Evolutionary conservation across 2,329 filamentous ascomycete genomes (phyloP), one percentile per base, ranked within the genome.

Genomic region (Paracoccidioides brasiliensis): DNA sequence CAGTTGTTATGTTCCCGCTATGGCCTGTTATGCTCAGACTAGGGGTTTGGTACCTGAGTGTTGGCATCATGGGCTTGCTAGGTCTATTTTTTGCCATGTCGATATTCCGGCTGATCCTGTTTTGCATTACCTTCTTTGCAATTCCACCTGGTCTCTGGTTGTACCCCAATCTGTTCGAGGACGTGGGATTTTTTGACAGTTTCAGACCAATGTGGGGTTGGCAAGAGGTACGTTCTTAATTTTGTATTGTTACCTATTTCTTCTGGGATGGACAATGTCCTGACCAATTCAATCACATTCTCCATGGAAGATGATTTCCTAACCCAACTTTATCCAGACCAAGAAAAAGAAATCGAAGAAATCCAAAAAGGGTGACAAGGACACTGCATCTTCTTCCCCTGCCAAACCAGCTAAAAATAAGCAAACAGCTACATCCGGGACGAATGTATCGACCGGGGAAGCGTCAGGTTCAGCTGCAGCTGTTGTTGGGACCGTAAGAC

Each of bases 1-100:
- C 87, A 12, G 77, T 96, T 30, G 90, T 98, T 58, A 82, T 96
- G 66, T 98, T 98, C 76, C 93, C 93, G 8, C 80, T 98, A 56
- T 98, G 93, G 93, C 93, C 93, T 1, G 80, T 95, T 59, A 83
- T 89, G 69, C 76, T 98, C 73, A 82, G 93, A 65, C 84, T 93
- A 64, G 93, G 91, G 54, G 93, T 97, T 51, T 98, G 95, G 87
- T 97, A 98, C 71, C 78, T 97, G 44, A 93, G 87, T 70, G 95
- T 95, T 83, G 91, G 85, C 57, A 86, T 95, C 80, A 79, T 98
- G 61, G 86, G 88, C 45, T 77, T 97, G 35, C 81, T 98, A 48
- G 93, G 88, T 55, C 75, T 95, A 52, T 98, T 98, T 82, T 97
- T 98, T 72, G 82, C 83, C 67, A 97, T 98, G 93, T 87, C 91